phyloP scores from a whole-genome alignment of 495 filamentous ascomycete genomes.

The Penicilliopsis zonata region DNA sequence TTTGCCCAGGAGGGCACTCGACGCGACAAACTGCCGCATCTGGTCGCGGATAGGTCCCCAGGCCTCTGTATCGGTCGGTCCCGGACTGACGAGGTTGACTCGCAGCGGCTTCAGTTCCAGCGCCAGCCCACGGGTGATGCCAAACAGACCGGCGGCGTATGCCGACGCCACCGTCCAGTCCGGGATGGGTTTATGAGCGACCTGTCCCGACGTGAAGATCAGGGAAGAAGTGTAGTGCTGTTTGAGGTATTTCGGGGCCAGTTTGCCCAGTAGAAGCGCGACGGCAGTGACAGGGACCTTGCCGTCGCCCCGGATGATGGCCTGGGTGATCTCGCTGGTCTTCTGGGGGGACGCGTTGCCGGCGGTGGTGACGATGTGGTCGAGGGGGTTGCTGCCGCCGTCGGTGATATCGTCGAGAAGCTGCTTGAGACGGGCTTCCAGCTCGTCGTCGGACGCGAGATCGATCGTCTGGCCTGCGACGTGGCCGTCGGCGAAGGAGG shows the following conservation, averaged over 20 bases:
- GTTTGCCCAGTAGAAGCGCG: conserved; percentile 42
- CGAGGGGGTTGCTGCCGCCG: conserved; percentile 16
- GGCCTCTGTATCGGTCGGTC: conserved; percentile 40
- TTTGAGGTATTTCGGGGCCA: conserved; percentile 31
- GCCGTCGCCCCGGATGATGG: conserved; percentile 3
- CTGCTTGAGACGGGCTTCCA: conserved; percentile 27
- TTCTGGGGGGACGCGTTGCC: conserved; percentile 22
- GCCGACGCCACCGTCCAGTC: conserved; percentile 36
- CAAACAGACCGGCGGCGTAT: conserved; percentile 31
- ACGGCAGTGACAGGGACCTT: conserved; percentile 42
- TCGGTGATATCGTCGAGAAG: conserved; percentile 22
- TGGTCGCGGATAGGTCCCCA: conserved; percentile 18
- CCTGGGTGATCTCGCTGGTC: background rate
- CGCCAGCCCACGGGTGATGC: conserved; percentile 40
- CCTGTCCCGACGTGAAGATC: conserved; percentile 41
- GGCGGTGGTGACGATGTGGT: conserved; percentile 47
- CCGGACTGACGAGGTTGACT: conserved; percentile 51
- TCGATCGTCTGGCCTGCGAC: conserved; percentile 37
- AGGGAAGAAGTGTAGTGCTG: conserved; percentile 28
- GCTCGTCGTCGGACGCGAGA: conserved; percentile 24
- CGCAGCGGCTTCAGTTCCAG: conserved; percentile 48
- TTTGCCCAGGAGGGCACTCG: conserved; percentile 26
- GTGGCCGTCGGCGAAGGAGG: conserved; percentile 17
- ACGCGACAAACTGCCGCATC: conserved; percentile 12
- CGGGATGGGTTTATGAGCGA: conserved; percentile 32